Base-by-base conservation (phyloP, 2,329 filamentous ascomycete genomes). In the Nigrospora sphaerica region DNA sequence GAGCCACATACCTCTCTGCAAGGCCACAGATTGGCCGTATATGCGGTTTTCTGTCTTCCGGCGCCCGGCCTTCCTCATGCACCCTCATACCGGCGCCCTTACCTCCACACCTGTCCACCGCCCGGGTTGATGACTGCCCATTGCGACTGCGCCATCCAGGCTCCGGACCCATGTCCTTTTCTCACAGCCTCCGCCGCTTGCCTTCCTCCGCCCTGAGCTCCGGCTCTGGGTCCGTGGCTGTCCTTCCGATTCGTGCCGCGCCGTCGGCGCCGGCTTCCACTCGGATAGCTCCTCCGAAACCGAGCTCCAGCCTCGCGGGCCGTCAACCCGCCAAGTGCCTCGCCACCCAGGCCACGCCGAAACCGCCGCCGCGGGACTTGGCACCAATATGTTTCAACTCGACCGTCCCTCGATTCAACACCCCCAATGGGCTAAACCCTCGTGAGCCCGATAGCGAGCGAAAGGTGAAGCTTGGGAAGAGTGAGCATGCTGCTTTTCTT, bases 401-500 rank as follows among this genome's bases (percentile, higher is more conserved):
- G 17, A 66, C 68, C 12, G 50, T 54, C 11, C 63, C 66, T 6
- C 56, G 54, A 6, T 52, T 58, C 49, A 52, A 61, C 44, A 44
- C 53, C 32, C 53, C 50, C 19, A 46, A 49, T 10, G 56, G 48
- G 32, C 49, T 49, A 32, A 47, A 50, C n/a, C 41, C 46, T 28
- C 52, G 60, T 65, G 52, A 64, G 4, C 66, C 69, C 17, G 73
- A 80, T 52, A 69, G 75, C 46, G 77, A 81, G 51, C 65, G 74
- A 56, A 84, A 81, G 56, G 64, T 79, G 34, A 83, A 84, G 63
- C 73, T 83, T 0, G 79, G 81, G 39, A 78, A 77, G 58, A 83
- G 80, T 84, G 62, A 55, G 77, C 47, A 12, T 14, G 34, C n/a
- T 42, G 46, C 50, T 51, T 46, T 49, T 45, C 32, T 5, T 34